Percentiles rank a stretch among this genome's conserved stretches.
Evolutionary conservation across 176 grass and related monocot species (phyloP).

Genomic region (Triticum monococcum): DNA sequence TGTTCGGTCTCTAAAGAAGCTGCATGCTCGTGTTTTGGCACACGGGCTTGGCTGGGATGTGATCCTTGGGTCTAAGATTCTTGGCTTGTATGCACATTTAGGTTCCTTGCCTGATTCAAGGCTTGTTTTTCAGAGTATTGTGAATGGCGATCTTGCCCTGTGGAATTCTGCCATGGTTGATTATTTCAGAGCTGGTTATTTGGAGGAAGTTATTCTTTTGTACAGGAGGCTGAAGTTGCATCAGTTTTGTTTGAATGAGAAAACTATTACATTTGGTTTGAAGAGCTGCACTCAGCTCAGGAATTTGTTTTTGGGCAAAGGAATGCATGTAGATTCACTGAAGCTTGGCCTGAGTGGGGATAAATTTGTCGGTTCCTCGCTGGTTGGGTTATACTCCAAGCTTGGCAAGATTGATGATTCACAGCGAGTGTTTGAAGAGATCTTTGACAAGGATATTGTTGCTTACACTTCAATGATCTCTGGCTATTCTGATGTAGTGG

Average conservation of each 20-base stretch:
- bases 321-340: constrained; percentile 51
- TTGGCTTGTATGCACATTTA: constrained; percentile 41
- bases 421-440: constrained; percentile 45
- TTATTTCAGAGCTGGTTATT: constrained; percentile 49
- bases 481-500: constrained; percentile 45
- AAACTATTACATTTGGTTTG: constrained; percentile 55
- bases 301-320: constrained; percentile 35
- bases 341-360: constrained; percentile 48
- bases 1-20: constrained; percentile 43
- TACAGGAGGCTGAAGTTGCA: constrained; percentile 39
- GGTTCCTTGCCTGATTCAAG: constrained; percentile 38
- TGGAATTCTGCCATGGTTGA: constrained; percentile 63
- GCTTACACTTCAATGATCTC: constrained; percentile 57
- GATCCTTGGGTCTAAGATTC: constrained; percentile 46
- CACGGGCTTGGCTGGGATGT: constrained; percentile 37
- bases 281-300: constrained; percentile 55
- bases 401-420: constrained; percentile 37
- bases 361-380: constrained; percentile 64
- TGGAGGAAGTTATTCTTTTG: constrained; percentile 48
- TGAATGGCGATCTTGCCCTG: constrained; percentile 34
- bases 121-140: constrained; percentile 39
- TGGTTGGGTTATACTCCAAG: constrained; percentile 56
- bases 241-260: constrained; percentile 29
- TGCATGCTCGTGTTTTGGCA: constrained; percentile 44
- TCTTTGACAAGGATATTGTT: constrained; percentile 51